Base-by-base conservation (phyloP, 768 basidiomycete genomes). In the Porphyrellus cyaneotinctus region DNA sequence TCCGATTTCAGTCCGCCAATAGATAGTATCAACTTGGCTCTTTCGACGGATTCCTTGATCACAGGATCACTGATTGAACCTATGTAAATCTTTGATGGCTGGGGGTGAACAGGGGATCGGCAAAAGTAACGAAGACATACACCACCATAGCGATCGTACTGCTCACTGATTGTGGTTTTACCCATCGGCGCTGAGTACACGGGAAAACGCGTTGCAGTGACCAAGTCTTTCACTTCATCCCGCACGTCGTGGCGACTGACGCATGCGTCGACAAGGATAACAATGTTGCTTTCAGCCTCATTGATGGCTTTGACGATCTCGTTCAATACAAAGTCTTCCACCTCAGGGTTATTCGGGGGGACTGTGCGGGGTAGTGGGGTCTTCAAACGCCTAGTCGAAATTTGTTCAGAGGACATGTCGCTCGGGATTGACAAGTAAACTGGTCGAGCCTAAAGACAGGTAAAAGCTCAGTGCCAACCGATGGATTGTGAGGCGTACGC, bases 341-440 rank as follows among this genome's bases (percentile, higher is more conserved):
- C 75, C 2, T 76, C 73, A 4, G 77, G 69, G 37, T 87, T 77
- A 59, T 87, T 87, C 13, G 64, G 68, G 0, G 81, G 78, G 15
- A 72, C 72, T 4, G 71, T 61, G 10, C 75, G 74, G 32, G 75
- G 74, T 10, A 88, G 74, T 8, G 85, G 84, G 1, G 75, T 80
- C 48, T 78, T 70, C 48, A 97, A 76, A 18, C 80, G 78, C 36
- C 80, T 78, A 6, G 81, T 70, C 0, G 90, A 78, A 17, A 94
- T 83, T 63, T 84, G 80, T 48, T 75, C 71, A 62, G 80, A 76
- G 5, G 87, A 86, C 47, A 95, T 73, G 66, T 97, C 88, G 7
- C 86, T 94, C 1, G 92, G 95, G 12, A 97, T 75, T 32, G 85
- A 80, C 36, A 98, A 70, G 64, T 98, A 98, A 30, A 88, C 90